Conservation (phyloP, 2,329 filamentous ascomycete species). For the Exophiala lecanii-corni region DNA sequence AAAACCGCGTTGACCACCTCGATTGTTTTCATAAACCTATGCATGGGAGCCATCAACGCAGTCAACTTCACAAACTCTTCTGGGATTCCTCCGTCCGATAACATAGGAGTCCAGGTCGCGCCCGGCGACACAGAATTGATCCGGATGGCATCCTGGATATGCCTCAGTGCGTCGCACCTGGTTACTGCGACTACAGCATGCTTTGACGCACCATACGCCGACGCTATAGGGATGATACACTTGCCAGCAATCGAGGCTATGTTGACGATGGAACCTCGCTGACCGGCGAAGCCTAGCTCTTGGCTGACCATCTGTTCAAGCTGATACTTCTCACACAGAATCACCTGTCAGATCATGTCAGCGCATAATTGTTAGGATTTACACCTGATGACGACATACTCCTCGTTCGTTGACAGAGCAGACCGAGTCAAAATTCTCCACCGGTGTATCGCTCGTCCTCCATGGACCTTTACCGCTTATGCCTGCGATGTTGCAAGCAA, state of each 20-base stretch:
- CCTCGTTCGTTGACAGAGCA: conserved; percentile 50
- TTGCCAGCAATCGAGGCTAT: conserved; percentile 51
- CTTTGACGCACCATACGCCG: conserved; percentile 41
- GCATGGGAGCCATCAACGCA: conserved; percentile 48
- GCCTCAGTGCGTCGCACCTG: conserved; percentile 30
- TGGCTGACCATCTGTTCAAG: conserved; percentile 40
- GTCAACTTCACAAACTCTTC: conserved; percentile 37
- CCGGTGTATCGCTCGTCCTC: conserved; percentile 28
- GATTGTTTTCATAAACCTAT: conserved; percentile 45
- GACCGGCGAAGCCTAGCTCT: conserved; percentile 16
- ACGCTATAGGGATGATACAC: conserved; percentile 42
- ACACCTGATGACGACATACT: conserved; percentile 5
- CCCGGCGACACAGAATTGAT: conserved; percentile 40
- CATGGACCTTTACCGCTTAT: conserved; percentile 38
- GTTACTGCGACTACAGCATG: conserved; percentile 43
- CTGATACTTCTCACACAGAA: conserved; percentile 33
- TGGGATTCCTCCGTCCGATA: conserved; percentile 37
- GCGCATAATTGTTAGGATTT: too few species aligned
- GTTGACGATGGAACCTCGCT: conserved; percentile 44
- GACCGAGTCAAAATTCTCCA: conserved; percentile 38
- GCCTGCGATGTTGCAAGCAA: conserved; percentile 54
- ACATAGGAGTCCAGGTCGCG: conserved; percentile 46
- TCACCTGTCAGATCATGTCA: background rate
- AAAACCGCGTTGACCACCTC: conserved; percentile 49
- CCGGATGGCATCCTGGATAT: conserved; percentile 31